Evolutionary conservation across 805 yeast species (phyloP).

Genomic region (Cyberlindnera xishuangbannaensis): DNA sequence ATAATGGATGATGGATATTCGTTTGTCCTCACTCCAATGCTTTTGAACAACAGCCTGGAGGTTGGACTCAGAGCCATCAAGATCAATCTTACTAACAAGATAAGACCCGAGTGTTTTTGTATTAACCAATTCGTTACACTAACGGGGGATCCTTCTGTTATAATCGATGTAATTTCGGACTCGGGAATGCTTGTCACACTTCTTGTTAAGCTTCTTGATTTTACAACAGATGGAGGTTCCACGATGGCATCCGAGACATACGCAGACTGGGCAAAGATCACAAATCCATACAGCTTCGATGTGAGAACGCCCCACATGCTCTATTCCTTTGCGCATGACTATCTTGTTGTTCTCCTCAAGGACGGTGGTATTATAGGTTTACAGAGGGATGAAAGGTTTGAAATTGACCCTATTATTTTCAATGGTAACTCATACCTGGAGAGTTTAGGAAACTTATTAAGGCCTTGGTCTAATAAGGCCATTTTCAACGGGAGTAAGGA

Average conservation of each 20-base stretch:
- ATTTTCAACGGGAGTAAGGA: constrained; percentile 37
- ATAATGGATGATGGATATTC: constrained; percentile 16
- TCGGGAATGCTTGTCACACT: constrained; percentile 48
- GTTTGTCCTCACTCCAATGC: constrained; percentile 18
- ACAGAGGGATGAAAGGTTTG: constrained; percentile 19
- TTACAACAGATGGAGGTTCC: constrained; percentile 24
- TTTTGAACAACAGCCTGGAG: constrained; percentile 20
- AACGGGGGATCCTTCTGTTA: constrained; percentile 25
- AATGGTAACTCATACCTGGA: constrained; percentile 46
- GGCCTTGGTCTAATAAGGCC: constrained; percentile 18
- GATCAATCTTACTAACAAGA: constrained; percentile 34
- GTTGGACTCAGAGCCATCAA: constrained; percentile 17
- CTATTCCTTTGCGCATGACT: constrained; percentile 37
- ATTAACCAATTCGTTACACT: constrained; percentile 28
- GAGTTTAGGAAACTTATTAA: constrained; percentile 29
- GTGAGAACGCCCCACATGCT: constrained; percentile 50
- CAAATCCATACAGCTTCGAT: constrained; percentile 62
- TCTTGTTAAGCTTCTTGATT: constrained; percentile 37
- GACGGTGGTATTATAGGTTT: constrained; percentile 77
- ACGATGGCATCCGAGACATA: constrained; percentile 16
- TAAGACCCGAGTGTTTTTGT: constrained; percentile 33
- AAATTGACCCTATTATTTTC: constrained; percentile 42
- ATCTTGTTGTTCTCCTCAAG: constrained; percentile 52
- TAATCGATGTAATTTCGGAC: constrained; percentile 51
- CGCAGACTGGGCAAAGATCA: constrained; percentile 57